These are phyloP conservation scores for Russula foetens DNA, from an alignment of 768 basidiomycete genomes.

Conservation along the genomic window DNA sequence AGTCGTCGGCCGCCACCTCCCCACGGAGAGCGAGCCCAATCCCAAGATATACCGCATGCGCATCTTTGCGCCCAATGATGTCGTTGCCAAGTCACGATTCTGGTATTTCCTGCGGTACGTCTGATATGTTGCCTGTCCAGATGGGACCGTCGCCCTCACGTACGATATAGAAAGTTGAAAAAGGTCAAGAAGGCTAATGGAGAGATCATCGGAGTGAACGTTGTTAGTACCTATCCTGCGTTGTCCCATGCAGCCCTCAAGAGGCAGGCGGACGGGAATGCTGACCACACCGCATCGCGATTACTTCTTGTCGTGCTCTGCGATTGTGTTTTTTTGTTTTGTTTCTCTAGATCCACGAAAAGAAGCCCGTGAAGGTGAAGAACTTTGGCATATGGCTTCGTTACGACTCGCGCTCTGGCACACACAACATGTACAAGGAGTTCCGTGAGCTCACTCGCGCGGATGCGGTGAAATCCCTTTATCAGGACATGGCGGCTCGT, in stretches of 20 bases:
- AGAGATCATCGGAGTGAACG: conserved; percentile 97
- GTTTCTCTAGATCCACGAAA: conserved; percentile 80
- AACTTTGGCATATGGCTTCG: conserved; percentile 99
- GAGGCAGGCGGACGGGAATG: conserved; percentile 75
- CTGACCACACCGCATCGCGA: conserved; percentile 38
- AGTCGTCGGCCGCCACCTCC: conserved; percentile 95
- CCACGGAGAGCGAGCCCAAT: conserved; percentile 84
- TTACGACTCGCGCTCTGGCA: conserved; percentile 98
- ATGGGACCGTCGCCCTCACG: background rate
- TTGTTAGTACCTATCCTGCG: conserved; percentile 55
- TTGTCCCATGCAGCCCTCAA: conserved; percentile 59
- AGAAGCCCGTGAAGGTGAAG: conserved; percentile 97
- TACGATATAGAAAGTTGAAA: conserved; percentile 67
- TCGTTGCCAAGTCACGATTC: conserved; percentile 98
- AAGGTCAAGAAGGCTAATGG: conserved; percentile 99
- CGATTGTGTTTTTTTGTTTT: conserved; percentile 8
- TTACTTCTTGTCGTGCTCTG: conserved; percentile 21
- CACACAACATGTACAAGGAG: conserved; percentile 99
- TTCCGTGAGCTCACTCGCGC: conserved; percentile 94
- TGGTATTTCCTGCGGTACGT: conserved; percentile 96
- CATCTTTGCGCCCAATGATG: conserved; percentile 97
- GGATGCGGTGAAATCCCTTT: conserved; percentile 92
- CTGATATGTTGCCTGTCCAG: background rate
- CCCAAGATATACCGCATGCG: conserved; percentile 99
- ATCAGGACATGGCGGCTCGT: conserved; percentile 99